Evolutionary conservation across 1,284 basidiomycete genomes (phyloP).

Genomic region (Cutaneotrichosporon sp.): DNA sequence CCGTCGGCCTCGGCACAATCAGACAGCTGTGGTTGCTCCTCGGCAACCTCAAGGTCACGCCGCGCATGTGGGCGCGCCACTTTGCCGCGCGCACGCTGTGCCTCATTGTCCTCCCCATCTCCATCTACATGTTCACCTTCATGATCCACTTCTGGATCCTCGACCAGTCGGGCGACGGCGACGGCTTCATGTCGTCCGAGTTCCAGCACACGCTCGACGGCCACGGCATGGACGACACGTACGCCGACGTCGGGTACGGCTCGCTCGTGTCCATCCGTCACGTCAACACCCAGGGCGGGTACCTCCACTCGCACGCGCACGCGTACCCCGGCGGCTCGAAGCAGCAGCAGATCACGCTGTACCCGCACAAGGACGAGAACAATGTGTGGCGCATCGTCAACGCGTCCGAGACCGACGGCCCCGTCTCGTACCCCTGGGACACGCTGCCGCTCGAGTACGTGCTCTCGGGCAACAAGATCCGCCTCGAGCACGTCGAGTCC

Average conservation of each 20-base stretch:
- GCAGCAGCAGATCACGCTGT: conserved; percentile 92
- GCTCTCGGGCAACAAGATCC: conserved; percentile 70
- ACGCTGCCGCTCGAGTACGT: conserved; percentile 66
- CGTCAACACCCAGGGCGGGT: conserved; percentile 95
- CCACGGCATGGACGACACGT: conserved; percentile 88
- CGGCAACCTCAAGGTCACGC: conserved; percentile 79
- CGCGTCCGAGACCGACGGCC: conserved; percentile 57
- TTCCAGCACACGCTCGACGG: conserved; percentile 97
- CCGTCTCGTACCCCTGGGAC: conserved; percentile 62
- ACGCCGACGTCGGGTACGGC: conserved; percentile 86
- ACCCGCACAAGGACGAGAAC: conserved; percentile 92
- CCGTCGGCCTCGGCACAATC: conserved; percentile 81
- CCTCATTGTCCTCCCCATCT: conserved; percentile 76
- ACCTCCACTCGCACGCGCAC: conserved; percentile 91
- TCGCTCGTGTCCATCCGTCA: conserved; percentile 84
- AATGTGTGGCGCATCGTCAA: conserved; percentile 86
- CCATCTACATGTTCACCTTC: conserved; percentile 96
- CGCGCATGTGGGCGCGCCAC: conserved; percentile 74
- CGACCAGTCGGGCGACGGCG: conserved; percentile 88
- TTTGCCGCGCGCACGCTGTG: conserved; percentile 87
- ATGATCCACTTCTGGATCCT: conserved; percentile 90
- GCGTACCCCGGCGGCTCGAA: conserved; percentile 83
- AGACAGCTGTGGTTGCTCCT: conserved; percentile 87
- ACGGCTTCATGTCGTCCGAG: conserved; percentile 98
- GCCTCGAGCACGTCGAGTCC: conserved; percentile 77